Base-by-base conservation (phyloP, 169 alveolate species). In the Plasmodium billcollinsi region DNA sequence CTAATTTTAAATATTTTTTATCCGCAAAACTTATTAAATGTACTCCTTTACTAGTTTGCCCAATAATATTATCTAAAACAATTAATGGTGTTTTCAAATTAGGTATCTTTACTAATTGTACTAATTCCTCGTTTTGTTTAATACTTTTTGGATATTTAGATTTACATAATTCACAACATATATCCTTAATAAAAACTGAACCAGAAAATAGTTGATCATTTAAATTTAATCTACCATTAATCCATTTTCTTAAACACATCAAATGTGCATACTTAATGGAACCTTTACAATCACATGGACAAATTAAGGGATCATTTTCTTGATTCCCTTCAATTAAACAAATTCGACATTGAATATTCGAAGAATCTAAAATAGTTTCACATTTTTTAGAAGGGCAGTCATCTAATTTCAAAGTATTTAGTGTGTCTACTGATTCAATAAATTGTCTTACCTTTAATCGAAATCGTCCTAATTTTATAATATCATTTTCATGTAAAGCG, bases 181-280 rank as follows among this genome's bases (percentile, higher is more conserved):
- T 91, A 63, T 96, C 97, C 61, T 95, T 86, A 56, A 96, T 85
- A 49, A 95, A 90, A 45, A 94, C 95, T 24, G 93, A 88, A 5
- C 92, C 96, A 52, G 89, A 56, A 92, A 73, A 39, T 54, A 74
- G 33, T 88, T 91, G 74, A 49, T 93, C 92, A 88, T 93, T 80
- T 62, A 95, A 69, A 88, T 95, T 97, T 88, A 96, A 93, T 47
- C 98, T 93, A 4, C 98, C 97, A 61, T 96, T 93, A 39, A 98
- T 94, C 99, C 99, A 98, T 71, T 96, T 96, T 58, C 98, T 93
- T 61, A 98, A 93, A 92, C 99, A 98, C 56, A 96, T 96, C 39
- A 97, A 90, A 94, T 98, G 99, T 20, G 98, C 98, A 88, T 93
- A 96, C 80, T 96, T 96, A 89, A 97, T 96, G 20, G 99, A 94